Conservation (phyloP, 139 green algal species). For the Pleodorina starrii region DNA sequence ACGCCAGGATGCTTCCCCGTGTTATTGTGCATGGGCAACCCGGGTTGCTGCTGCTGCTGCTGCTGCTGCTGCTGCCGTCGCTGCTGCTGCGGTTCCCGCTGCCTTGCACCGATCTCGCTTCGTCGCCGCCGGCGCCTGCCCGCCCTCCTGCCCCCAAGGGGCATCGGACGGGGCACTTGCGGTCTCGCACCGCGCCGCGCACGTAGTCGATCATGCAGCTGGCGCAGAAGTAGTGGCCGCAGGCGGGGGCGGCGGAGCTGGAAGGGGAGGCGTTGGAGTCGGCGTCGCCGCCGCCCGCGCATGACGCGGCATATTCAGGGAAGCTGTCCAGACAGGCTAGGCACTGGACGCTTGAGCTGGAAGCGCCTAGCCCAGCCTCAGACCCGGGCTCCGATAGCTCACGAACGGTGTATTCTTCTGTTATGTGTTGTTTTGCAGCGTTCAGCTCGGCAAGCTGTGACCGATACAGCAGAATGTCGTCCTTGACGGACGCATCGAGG, state of each 20-base stretch:
- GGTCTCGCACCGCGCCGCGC: conserved; percentile 33
- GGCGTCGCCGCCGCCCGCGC: conserved; percentile 24
- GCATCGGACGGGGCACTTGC: conserved; percentile 59
- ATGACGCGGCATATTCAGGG: not conserved
- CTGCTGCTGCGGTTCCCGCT: not conserved
- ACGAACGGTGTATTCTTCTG: too few relatives aligned
- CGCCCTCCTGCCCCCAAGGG: conserved; percentile 46
- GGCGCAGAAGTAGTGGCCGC: conserved; percentile 58
- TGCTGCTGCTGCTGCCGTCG: not conserved
- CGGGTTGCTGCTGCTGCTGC: too few relatives aligned
- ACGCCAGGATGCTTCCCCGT: not conserved
- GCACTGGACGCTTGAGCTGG: too few relatives aligned
- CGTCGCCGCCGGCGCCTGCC: too few relatives aligned
- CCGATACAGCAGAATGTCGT: too few relatives aligned
- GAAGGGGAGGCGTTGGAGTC: conserved; percentile 14
- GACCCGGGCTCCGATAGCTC: too few relatives aligned
- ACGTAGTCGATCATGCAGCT: conserved; percentile 62
- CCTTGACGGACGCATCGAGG: too few relatives aligned
- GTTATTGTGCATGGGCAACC: not conserved
- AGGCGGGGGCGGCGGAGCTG: conserved; percentile 23
- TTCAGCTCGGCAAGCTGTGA: too few relatives aligned
- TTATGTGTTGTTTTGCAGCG: too few relatives aligned
- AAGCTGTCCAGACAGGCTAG: not conserved
- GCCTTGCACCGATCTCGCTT: too few relatives aligned
- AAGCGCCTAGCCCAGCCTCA: too few relatives aligned